A percentile compares a stretch with the other conserved stretches of the same genome.
Evolutionary conservation across 2,329 filamentous ascomycete species (phyloP).

Genomic region (Dactylellina haptotyla): DNA sequence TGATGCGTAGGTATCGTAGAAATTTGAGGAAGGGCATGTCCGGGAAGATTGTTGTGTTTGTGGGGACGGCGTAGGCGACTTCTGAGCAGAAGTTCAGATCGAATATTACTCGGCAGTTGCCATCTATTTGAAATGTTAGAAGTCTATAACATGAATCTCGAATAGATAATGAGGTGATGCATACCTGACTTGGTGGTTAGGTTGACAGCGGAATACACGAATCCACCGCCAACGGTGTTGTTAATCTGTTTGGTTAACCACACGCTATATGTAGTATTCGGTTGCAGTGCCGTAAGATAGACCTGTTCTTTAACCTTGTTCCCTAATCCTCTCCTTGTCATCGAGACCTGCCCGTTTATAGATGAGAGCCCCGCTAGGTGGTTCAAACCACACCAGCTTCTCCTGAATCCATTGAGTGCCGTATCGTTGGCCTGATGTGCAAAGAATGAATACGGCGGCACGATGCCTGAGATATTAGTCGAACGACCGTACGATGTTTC

Average conservation of each 20-base stretch:
- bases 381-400: slow-evolving; percentile 83
- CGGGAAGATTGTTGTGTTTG: slow-evolving; percentile 73
- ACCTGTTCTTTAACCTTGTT: slow-evolving; percentile 86
- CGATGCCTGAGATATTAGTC: slow-evolving; percentile 63
- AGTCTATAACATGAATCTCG: neutral
- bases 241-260: slow-evolving; percentile 62
- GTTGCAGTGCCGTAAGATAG: slow-evolving; percentile 74
- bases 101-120: slow-evolving; percentile 85
- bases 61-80: slow-evolving; percentile 89
- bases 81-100: slow-evolving; percentile 89
- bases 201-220: slow-evolving; percentile 76
- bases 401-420: slow-evolving; percentile 75
- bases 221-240: slow-evolving; percentile 73
- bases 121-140: slow-evolving; percentile 64
- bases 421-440: slow-evolving; percentile 71
- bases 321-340: slow-evolving; percentile 75
- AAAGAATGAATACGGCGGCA: slow-evolving; percentile 79
- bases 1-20: slow-evolving; percentile 81
- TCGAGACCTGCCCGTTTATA: slow-evolving; percentile 69
- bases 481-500: slow-evolving; percentile 67
- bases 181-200: slow-evolving; percentile 82
- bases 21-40: slow-evolving; percentile 71
- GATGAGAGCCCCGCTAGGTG: slow-evolving; percentile 72
- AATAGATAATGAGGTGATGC: slow-evolving; percentile 56
- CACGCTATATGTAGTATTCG: slow-evolving; percentile 49